Percentiles rank a stretch among this genome's conserved stretches.
phyloP scores from a whole-genome alignment of 2,329 filamentous ascomycete genomes.

The Aspergillus tanneri region DNA sequence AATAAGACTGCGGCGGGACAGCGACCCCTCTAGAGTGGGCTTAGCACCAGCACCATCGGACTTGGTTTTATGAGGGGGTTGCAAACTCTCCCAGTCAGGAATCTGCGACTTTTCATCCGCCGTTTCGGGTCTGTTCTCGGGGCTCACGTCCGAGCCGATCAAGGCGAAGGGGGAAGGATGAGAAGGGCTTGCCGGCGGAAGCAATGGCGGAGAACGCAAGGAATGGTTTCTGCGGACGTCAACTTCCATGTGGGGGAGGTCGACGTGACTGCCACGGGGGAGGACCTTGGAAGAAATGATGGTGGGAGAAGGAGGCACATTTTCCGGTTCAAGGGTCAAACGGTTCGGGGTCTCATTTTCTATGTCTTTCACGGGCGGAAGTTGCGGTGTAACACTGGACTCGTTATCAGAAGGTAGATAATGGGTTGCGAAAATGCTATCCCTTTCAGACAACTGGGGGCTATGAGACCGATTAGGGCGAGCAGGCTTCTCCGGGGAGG shows the following conservation, averaged over 20 bases:
- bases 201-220: constrained; percentile 30
- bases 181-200: constrained; percentile 23
- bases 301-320: constrained; percentile 30
- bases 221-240: constrained; percentile 35
- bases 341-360: constrained; percentile 34
- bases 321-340: constrained; percentile 31
- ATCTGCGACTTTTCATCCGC: constrained; percentile 20
- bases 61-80: constrained; percentile 22
- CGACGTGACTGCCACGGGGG: constrained; percentile 28
- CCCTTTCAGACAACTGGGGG: constrained; percentile 60
- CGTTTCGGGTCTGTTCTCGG: constrained; percentile 23
- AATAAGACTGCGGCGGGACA: constrained; percentile 26
- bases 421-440: constrained; percentile 64
- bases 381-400: constrained; percentile 37
- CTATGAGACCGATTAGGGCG: constrained; percentile 30
- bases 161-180: constrained; percentile 27
- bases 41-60: constrained; percentile 27
- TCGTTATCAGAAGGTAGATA: constrained; percentile 56
- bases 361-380: constrained; percentile 30
- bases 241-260: constrained; percentile 40
- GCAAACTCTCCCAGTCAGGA: constrained; percentile 20
- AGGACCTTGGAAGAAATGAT: constrained; percentile 31
- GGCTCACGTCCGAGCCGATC: constrained; percentile 27
- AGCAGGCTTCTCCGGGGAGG: constrained; percentile 30
- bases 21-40: constrained; percentile 19